These are phyloP conservation scores for Populus tomentosa DNA, from an alignment of 441 rosid genomes.

Conservation along the genomic window DNA sequence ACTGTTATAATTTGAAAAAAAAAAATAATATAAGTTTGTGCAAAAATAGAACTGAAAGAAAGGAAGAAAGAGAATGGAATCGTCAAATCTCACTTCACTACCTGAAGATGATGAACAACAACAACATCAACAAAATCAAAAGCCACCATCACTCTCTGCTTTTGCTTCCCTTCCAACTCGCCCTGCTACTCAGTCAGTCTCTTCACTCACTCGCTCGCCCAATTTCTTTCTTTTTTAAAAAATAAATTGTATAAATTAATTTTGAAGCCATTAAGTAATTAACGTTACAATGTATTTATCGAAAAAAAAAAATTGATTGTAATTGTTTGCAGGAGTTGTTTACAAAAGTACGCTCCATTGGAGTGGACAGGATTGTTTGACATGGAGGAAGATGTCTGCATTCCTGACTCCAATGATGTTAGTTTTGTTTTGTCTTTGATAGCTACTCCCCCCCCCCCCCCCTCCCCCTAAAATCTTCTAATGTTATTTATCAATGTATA, in stretches of 20 bases:
- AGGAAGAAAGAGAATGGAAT: constrained; percentile 20
- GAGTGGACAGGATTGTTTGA: constrained; percentile 74
- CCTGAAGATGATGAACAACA: constrained; percentile 31
- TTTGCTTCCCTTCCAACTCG: constrained; percentile 41
- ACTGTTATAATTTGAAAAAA: too few species aligned
- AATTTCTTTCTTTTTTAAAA: too few species aligned
- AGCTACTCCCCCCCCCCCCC: not conserved
- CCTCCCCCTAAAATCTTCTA: not conserved
- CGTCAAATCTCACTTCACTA: constrained; percentile 31
- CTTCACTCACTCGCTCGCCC: not conserved
- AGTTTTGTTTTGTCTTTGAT: constrained; percentile 19
- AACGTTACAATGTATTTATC: not conserved
- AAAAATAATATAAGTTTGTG: not conserved
- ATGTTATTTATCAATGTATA: constrained; percentile 24
- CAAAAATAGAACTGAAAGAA: not conserved
- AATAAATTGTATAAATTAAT: not conserved
- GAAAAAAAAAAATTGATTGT: too few species aligned
- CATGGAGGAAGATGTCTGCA: constrained; percentile 64
- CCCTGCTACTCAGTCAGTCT: constrained; percentile 39
- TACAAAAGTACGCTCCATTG: constrained; percentile 55
- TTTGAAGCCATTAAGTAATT: not conserved
- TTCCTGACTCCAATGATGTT: constrained; percentile 67
- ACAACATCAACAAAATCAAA: not conserved
- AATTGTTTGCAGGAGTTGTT: constrained; percentile 42
- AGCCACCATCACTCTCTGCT: constrained; percentile 23